Evolutionary conservation across 176 grass and related monocot genomes (phyloP), one percentile per base, ranked within the genome.

Genomic region (Zea luxurians): DNA sequence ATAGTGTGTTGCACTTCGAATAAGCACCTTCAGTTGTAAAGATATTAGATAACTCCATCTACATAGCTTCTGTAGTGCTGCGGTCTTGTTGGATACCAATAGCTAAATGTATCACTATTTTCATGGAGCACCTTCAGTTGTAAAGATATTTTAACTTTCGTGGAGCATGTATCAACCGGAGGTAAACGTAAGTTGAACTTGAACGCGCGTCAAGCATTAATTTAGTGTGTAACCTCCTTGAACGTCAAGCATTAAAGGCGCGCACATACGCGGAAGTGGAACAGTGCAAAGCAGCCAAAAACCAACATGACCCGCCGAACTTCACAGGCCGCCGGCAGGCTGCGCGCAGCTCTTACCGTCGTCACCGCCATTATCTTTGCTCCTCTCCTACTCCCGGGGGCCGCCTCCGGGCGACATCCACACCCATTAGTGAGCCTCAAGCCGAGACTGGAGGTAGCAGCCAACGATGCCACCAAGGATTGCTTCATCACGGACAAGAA

Each of bases 51-150:
- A 40, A 15, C 16, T 18, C 13, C 40, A 45, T 80, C 41, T 59
- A 40, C 40, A 54, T 80, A 46, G n/a, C 53, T 12, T 66, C 57
- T 73, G 27, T 27, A 27, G 27, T 27, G 27, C 27, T 27, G n/a
- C n/a, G 27, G 27, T 27, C 0, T 27, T n/a, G 83, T 70, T 84
- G 40, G 64, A 66, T 59, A 68, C 12, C 45, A 66, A 59, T 52
- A 37, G 13, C 63, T 76, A 42, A 83, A 61, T 76, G 20, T 49
- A 41, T 66, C 45, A 50, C 85, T 10, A 64, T 47, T 84, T 61
- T 86, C 64, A 21, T 89, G 27, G 27, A 27, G 27, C 27, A 27
- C 27, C 27, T 27, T 27, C 27, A 27, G 27, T 27, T 27, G 27
- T 27, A 27, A 27, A 27, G 27, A 27, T 27, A 27, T 27, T 27